Evolutionary conservation across 1,139 yeast species (phyloP).

Genomic region (Pichia sp.): DNA sequence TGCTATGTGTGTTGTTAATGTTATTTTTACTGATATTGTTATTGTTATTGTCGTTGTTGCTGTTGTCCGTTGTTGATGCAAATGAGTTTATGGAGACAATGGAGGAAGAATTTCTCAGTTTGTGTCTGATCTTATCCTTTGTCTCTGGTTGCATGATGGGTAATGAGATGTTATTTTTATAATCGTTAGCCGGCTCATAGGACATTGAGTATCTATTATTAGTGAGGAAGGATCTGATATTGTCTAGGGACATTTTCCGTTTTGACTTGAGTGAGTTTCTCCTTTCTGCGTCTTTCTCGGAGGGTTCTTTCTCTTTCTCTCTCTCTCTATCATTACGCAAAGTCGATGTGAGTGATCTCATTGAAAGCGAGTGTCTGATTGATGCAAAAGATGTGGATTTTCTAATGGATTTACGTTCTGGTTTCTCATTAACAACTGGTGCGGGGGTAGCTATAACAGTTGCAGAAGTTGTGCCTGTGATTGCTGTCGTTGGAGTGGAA

Average conservation of each 20-base stretch:
- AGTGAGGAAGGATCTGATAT: conserved; percentile 8
- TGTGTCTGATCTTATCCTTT: conserved; percentile 45
- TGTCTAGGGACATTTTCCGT: conserved; percentile 12
- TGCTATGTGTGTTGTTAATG: not conserved
- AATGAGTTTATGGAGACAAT: conserved; percentile 31
- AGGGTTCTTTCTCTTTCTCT: not conserved
- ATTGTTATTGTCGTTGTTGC: not conserved
- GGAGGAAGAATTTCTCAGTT: conserved; percentile 46
- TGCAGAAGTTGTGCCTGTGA: no score
- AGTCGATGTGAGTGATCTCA: conserved; percentile 17
- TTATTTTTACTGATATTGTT: not conserved
- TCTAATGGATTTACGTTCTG: not conserved
- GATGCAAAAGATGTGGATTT: conserved; percentile 16
- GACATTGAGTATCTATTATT: conserved; percentile 10
- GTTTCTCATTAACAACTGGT: no score
- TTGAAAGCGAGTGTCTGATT: conserved; percentile 22
- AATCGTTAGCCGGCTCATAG: conserved; percentile 13
- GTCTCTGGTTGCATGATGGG: conserved; percentile 52
- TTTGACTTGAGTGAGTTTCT: conserved; percentile 6
- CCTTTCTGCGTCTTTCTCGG: conserved; percentile 1
- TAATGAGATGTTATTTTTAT: conserved; percentile 40
- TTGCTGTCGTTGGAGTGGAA: no score
- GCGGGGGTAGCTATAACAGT: no score
- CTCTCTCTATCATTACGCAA: conserved; percentile 1
- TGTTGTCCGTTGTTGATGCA: conserved; percentile 5